Evolutionary conservation across 1,284 basidiomycete species (phyloP).

Genomic region (Sanguinoderma infundibulare): DNA sequence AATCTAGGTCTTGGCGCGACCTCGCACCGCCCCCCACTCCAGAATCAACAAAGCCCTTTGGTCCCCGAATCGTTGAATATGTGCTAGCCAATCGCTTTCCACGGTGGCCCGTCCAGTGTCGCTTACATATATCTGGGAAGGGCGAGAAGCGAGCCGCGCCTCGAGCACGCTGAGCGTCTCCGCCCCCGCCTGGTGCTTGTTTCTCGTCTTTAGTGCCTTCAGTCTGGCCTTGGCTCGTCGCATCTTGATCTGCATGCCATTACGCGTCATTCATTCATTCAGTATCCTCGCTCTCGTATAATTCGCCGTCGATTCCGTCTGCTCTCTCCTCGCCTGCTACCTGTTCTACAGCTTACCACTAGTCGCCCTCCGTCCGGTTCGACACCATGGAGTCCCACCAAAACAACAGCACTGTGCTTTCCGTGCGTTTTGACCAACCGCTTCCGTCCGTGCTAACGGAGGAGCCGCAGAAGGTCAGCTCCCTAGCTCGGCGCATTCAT

Average conservation of each 20-base stretch:
- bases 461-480: constrained; percentile 17
- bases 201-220: neutral
- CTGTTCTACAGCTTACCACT: neutral
- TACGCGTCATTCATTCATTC: constrained; percentile 5
- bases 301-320: neutral
- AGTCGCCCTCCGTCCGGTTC: neutral
- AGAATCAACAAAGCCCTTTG: neutral
- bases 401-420: constrained; percentile 16
- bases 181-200: constrained; percentile 20
- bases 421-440: constrained; percentile 10
- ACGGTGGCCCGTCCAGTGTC: constrained; percentile 7
- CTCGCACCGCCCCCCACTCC: constrained; percentile 1
- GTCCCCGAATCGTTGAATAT: neutral
- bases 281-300: constrained; percentile 9
- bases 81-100: constrained; percentile 4
- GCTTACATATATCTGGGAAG: constrained; percentile 12
- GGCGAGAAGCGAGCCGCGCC: neutral
- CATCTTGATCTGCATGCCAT: constrained; percentile 9
- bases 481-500: constrained; percentile 47
- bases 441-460: neutral
- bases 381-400: constrained; percentile 6
- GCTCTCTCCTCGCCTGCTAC: neutral
- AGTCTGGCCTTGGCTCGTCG: constrained; percentile 17
- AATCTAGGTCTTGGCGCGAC: constrained; percentile 9
- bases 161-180: constrained; percentile 25